Percentiles rank a stretch among this genome's conserved stretches.
Evolutionary conservation across 2,329 filamentous ascomycete species (phyloP).

Genomic region (Davidsoniella eucalypti): DNA sequence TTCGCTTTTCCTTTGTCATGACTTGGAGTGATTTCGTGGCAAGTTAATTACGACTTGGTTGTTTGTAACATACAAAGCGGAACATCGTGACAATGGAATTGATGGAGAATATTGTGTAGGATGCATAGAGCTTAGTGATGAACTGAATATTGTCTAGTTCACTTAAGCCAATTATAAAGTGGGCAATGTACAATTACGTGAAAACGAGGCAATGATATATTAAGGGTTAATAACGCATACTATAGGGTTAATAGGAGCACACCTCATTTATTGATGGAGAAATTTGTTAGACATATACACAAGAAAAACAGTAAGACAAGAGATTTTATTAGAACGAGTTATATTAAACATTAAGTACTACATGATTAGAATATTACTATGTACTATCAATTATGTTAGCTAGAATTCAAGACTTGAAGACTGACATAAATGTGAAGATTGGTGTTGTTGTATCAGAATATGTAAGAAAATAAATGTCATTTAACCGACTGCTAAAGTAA

Average conservation of each 20-base stretch:
- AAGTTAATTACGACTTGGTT: not conserved
- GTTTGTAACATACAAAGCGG: conserved; percentile 26
- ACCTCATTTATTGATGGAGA: too few species aligned
- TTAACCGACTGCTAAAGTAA: conserved; percentile 56
- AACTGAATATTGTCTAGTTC: not conserved
- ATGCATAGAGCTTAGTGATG: too few species aligned
- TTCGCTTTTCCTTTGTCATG: not conserved
- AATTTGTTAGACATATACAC: too few species aligned
- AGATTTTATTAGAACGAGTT: too few species aligned
- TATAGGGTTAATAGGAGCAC: not conserved
- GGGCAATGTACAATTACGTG: not conserved
- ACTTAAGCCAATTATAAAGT: not conserved
- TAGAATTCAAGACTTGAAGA: not conserved
- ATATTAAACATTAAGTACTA: too few species aligned
- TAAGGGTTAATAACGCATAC: not conserved
- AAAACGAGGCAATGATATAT: too few species aligned
- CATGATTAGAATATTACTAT: not conserved
- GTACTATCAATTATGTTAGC: not conserved
- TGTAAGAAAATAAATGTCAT: conserved; percentile 97
- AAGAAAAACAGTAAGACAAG: too few species aligned
- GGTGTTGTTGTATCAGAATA: conserved; percentile 57
- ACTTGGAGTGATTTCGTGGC: not conserved
- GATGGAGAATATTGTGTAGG: too few species aligned
- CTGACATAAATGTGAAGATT: not conserved
- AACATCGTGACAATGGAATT: conserved; percentile 24